Base-by-base conservation (phyloP, 2,329 filamentous ascomycete genomes). In the Helicocarpus griseus region DNA sequence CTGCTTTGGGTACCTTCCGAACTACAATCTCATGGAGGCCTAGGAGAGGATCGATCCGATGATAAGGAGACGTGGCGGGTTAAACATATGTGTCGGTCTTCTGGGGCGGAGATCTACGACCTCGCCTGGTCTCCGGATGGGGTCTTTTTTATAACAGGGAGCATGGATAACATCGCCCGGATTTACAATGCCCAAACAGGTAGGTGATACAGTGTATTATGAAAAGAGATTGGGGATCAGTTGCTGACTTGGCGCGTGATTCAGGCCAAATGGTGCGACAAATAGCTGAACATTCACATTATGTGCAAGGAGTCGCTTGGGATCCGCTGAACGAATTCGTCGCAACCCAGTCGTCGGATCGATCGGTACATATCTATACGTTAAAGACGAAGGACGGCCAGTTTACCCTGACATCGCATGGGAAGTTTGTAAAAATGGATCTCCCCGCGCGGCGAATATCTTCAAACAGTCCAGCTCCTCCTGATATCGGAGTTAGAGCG, bases 91-190 rank as follows among this genome's bases (percentile, higher is more conserved):
- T 97, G 90, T 70, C 83, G 93, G 56, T 95, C 90, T 43, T 88
- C 87, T 2, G 91, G 90, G 33, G 89, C 90, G 9, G 93, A 98
- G 69, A 97, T 98, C 59, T 98, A 98, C 71, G 93, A 98, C 69
- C 75, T 98, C 52, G 93, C 93, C 48, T 98, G 93, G 94, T 97
- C 93, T 46, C 94, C 94, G n/a, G 93, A 98, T 69, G 89, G 87
- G 36, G 76, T 84, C 36, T 93, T 94, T 73, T 95, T 98, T 74
- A 96, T 98, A 61, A 96, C 94, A 22, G 93, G 93, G 36, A 97
- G 93, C 72, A 97, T 98, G 90, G 93, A 98, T 73, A 98, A 98
- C 67, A 85, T 97, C 66, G 90, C 93, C 53, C 82, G 91, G 54
- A 97, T 98, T 61, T 97, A 96, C 76, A 96, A 95, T 69, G 87